A percentile compares a stretch with the other conserved stretches of the same genome.
Conservation (phyloP, 192 early-diverging fungal species). For the Fimicolochytrium jonesii region DNA sequence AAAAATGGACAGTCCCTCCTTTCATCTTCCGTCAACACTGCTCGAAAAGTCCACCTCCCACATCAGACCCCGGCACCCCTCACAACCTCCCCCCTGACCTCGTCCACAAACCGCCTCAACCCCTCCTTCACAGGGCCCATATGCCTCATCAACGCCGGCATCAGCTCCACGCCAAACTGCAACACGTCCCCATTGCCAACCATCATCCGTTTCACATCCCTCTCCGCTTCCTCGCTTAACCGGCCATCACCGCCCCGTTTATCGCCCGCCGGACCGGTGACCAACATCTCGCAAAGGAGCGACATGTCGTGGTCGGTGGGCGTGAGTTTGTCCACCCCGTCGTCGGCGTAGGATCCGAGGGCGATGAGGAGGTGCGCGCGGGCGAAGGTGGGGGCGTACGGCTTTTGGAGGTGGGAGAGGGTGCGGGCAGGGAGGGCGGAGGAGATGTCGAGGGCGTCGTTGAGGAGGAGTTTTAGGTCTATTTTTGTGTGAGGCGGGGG, state of each 20-base stretch:
- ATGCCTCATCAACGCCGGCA: constrained; percentile 25
- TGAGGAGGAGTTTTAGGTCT: constrained; percentile 34
- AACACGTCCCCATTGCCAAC: constrained; percentile 2
- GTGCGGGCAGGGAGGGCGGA: constrained; percentile 12
- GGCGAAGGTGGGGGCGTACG: constrained; percentile 14
- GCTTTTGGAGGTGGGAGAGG: background rate
- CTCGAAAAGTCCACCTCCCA: no score
- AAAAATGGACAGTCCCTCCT: no score
- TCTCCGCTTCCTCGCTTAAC: background rate
- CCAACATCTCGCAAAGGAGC: constrained; percentile 21
- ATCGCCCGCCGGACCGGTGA: background rate
- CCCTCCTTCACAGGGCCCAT: constrained; percentile 28
- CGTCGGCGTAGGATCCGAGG: constrained; percentile 31
- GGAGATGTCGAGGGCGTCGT: constrained; percentile 29
- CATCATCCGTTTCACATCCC: constrained; percentile 6
- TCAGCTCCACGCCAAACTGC: constrained; percentile 27
- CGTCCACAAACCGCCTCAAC: constrained; percentile 24
- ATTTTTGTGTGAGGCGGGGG: no score
- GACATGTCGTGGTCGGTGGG: constrained; percentile 13
- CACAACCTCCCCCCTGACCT: constrained; percentile 15
- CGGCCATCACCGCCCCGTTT: background rate
- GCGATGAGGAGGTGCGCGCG: constrained; percentile 28
- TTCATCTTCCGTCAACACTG: no score
- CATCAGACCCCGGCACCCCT: no score
- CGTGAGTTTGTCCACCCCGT: background rate